Percentiles rank a stretch among this genome's conserved stretches.
These are phyloP conservation scores for Mycena vitilis DNA, from an alignment of 768 basidiomycete genomes.

Conservation along the genomic window DNA sequence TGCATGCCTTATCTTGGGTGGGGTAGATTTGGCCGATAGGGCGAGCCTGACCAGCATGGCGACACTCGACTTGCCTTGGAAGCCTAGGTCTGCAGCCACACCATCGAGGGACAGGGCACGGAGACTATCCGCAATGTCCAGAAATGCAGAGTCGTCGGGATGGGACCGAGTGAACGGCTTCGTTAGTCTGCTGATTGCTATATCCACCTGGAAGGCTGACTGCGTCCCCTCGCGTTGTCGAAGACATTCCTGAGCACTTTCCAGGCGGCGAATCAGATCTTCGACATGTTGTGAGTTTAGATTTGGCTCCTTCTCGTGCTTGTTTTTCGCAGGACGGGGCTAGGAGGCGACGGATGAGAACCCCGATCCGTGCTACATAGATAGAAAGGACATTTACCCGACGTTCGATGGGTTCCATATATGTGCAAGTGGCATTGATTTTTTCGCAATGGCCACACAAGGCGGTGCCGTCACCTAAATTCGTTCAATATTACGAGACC, in stretches of 20 bases:
- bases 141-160: constrained; percentile 6
- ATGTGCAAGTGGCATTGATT: not conserved
- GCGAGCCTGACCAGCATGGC: constrained; percentile 7
- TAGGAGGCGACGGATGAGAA: not conserved
- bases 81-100: not conserved
- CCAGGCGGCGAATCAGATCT: not conserved
- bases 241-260: not conserved
- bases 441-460: not conserved
- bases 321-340: not conserved
- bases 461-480: not conserved
- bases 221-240: not conserved
- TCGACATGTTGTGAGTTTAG: not conserved
- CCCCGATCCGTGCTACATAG: not conserved
- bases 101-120: constrained; percentile 4
- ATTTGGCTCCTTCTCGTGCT: not conserved
- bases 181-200: not conserved
- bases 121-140: constrained; percentile 9
- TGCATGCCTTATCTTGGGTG: too few species aligned
- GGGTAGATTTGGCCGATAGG: not conserved
- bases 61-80: constrained; percentile 21
- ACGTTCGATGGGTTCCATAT: not conserved
- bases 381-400: not conserved
- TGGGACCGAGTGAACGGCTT: not conserved
- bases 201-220: not conserved
- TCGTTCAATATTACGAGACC: not conserved